phyloP scores from a whole-genome alignment of 495 filamentous ascomycete genomes.

The Oleoguttula mirabilis region DNA sequence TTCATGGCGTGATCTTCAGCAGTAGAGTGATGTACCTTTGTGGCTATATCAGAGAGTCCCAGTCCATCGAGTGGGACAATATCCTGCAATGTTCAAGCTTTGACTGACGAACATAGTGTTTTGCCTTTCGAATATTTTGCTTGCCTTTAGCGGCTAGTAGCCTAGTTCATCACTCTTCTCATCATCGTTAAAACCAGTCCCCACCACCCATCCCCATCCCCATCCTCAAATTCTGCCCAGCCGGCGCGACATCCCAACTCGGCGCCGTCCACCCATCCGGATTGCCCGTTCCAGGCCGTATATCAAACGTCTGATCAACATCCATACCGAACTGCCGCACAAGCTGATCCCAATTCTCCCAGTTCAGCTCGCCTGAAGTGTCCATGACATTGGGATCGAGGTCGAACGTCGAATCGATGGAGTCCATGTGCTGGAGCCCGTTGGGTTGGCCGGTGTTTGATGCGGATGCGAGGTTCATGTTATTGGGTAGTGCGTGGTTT shows the following conservation, averaged over 20 bases:
- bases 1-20: no score
- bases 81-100: no score
- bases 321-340: constrained; percentile 23
- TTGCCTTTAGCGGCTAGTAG: no score
- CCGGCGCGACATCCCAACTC: not conserved
- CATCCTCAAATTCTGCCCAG: constrained; percentile 11
- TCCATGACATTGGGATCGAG: constrained; percentile 7
- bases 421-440: constrained; percentile 2
- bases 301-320: constrained; percentile 12
- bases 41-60: no score
- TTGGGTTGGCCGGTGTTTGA: not conserved
- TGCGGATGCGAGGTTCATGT: not conserved
- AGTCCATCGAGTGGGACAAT: no score
- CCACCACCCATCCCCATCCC: constrained; percentile 14
- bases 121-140: no score
- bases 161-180: not conserved
- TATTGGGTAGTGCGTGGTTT: not conserved
- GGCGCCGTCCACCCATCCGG: not conserved
- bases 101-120: no score
- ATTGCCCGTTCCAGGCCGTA: not conserved
- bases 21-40: no score
- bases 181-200: constrained; percentile 7
- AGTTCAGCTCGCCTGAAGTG: constrained; percentile 16
- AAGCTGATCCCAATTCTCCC: constrained; percentile 22
- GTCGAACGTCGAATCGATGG: constrained; percentile 2